These are phyloP conservation scores for Aspergillus quadricinctus DNA, from an alignment of 2,329 filamentous ascomycete genomes.

Conservation along the genomic window DNA sequence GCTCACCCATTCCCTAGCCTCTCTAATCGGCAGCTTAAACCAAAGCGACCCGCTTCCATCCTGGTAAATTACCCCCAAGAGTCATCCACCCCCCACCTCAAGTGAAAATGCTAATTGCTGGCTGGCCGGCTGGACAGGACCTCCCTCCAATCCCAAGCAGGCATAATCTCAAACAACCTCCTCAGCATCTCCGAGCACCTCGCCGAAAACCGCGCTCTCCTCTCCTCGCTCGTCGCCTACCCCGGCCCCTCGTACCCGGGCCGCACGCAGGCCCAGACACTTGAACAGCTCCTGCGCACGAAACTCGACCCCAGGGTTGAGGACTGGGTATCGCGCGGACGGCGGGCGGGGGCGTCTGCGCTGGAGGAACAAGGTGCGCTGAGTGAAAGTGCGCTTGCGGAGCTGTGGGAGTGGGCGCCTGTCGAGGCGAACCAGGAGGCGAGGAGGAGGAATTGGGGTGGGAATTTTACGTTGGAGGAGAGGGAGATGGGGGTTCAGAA, in stretches of 20 bases:
- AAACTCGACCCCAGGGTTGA: slow-evolving; percentile 77
- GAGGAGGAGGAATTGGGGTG: slow-evolving; percentile 50
- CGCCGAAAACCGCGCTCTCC: slow-evolving; percentile 61
- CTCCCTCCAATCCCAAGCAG: slow-evolving; percentile 67
- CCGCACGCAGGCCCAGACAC: slow-evolving; percentile 57
- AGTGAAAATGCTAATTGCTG: background rate
- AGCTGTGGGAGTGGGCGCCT: slow-evolving; percentile 58
- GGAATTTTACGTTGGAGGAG: slow-evolving; percentile 70
- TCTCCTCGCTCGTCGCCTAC: slow-evolving; percentile 67
- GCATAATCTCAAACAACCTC: slow-evolving; percentile 68
- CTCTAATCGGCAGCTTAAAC: slow-evolving; percentile 58
- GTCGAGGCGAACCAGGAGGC: slow-evolving; percentile 45
- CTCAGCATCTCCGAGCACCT: slow-evolving; percentile 62
- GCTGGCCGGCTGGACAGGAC: slow-evolving; percentile 52
- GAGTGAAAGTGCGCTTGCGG: slow-evolving; percentile 49
- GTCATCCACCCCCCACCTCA: background rate
- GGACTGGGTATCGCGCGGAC: slow-evolving; percentile 63
- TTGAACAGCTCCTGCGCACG: slow-evolving; percentile 71
- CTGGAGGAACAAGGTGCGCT: slow-evolving; percentile 22
- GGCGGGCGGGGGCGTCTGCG: slow-evolving; percentile 3
- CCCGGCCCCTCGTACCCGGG: slow-evolving; percentile 72
- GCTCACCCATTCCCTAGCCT: slow-evolving; percentile 64
- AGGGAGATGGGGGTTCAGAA: slow-evolving; percentile 61
- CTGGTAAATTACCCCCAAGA: slow-evolving; percentile 50
- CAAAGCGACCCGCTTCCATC: slow-evolving; percentile 63